These are phyloP conservation scores for Penicillium nordicum DNA, from an alignment of 2,329 filamentous ascomycete genomes.

Conservation along the genomic window DNA sequence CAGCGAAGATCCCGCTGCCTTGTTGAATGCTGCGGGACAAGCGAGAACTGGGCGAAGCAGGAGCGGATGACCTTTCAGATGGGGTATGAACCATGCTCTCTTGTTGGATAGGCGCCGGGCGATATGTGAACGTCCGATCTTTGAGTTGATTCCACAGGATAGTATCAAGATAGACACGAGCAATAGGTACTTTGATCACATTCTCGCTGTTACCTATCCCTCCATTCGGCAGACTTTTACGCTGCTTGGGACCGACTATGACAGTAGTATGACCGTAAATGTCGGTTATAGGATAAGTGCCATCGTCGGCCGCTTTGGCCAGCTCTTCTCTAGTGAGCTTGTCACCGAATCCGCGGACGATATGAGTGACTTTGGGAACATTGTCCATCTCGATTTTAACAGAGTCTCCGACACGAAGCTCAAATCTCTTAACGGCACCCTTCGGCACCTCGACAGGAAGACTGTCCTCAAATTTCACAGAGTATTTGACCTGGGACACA, in stretches of 20 bases:
- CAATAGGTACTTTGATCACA: slow-evolving; percentile 43
- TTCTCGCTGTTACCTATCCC: slow-evolving; percentile 28
- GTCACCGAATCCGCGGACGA: slow-evolving; percentile 42
- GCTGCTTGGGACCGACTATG: slow-evolving; percentile 42
- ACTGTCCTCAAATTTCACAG: slow-evolving; percentile 47
- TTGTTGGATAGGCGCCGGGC: slow-evolving; percentile 15
- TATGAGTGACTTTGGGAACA: slow-evolving; percentile 43
- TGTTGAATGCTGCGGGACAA: slow-evolving; percentile 41
- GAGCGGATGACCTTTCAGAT: slow-evolving; percentile 38
- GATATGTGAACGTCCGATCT: slow-evolving; percentile 38
- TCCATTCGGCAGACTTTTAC: slow-evolving; percentile 40
- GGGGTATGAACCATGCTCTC: slow-evolving; percentile 36
- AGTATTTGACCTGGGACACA: slow-evolving; percentile 41
- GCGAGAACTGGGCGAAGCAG: slow-evolving; percentile 50
- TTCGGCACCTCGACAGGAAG: slow-evolving; percentile 39
- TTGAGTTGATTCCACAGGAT: slow-evolving; percentile 47
- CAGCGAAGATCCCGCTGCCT: slow-evolving; percentile 59
- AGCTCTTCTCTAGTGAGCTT: slow-evolving; percentile 32
- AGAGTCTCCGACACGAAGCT: slow-evolving; percentile 44
- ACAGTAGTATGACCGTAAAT: slow-evolving; percentile 44
- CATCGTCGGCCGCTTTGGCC: slow-evolving; percentile 21
- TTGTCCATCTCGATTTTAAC: slow-evolving; percentile 47
- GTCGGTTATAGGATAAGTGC: slow-evolving; percentile 37
- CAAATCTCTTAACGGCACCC: slow-evolving; percentile 43
- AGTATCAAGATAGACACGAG: slow-evolving; percentile 46